Conservation (phyloP, 2,329 filamentous ascomycete genomes). For the Colletotrichum cordylinicola region DNA sequence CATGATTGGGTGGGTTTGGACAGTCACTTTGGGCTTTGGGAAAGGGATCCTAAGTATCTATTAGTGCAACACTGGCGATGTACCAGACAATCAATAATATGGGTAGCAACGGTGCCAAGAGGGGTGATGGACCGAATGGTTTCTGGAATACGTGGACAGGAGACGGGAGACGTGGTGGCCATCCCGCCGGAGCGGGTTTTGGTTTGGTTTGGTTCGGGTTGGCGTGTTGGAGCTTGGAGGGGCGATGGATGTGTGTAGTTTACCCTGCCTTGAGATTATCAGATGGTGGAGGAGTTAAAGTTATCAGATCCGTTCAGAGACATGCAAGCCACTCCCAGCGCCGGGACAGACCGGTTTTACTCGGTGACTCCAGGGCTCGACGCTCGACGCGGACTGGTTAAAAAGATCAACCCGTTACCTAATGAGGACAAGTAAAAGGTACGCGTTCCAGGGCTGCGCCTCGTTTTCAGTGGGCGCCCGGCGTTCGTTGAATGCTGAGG, state of each 20-base stretch:
- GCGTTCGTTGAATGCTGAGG: not conserved
- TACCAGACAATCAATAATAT: not conserved
- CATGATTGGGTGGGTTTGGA: constrained; percentile 7
- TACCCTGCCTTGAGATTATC: constrained; percentile 1
- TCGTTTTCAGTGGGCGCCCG: not conserved
- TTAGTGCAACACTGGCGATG: not conserved
- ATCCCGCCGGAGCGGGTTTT: not conserved
- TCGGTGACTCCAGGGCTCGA: not conserved
- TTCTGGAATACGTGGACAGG: not conserved
- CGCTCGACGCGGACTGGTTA: not conserved
- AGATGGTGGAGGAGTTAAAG: constrained; percentile 25
- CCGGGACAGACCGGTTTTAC: not conserved
- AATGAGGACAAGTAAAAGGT: not conserved
- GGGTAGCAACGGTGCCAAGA: not conserved
- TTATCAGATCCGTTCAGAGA: constrained; percentile 24
- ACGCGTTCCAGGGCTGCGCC: constrained; percentile 1
- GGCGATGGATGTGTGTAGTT: not conserved
- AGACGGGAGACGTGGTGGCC: not conserved
- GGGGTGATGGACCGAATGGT: not conserved
- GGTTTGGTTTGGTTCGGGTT: not conserved
- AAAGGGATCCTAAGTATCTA: not conserved
- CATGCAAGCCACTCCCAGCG: constrained; percentile 15
- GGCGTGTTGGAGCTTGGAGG: not conserved
- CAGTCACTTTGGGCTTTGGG: not conserved
- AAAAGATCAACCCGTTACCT: not conserved